Conservation (phyloP, 2,329 filamentous ascomycete genomes). For the Helotiales sp. region DNA sequence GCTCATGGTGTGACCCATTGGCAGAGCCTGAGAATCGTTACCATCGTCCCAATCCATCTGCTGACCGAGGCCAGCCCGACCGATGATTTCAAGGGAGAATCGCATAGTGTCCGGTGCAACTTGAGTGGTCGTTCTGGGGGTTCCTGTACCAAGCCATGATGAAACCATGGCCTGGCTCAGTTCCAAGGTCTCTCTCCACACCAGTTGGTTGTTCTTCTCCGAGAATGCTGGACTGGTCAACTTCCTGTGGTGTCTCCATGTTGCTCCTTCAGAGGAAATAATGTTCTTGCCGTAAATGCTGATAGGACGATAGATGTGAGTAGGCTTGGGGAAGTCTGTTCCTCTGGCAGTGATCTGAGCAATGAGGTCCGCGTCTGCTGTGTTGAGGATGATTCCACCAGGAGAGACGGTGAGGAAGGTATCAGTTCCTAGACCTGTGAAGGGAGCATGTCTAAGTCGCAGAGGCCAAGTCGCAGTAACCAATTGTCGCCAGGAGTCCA, state of each 20-base stretch:
- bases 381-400: slow-evolving; percentile 56
- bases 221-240: slow-evolving; percentile 38
- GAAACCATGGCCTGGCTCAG: slow-evolving; percentile 49
- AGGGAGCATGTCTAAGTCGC: slow-evolving; percentile 28
- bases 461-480: slow-evolving; percentile 25
- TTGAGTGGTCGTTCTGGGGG: slow-evolving; percentile 52
- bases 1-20: slow-evolving; percentile 8
- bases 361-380: slow-evolving; percentile 63
- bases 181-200: slow-evolving; percentile 51
- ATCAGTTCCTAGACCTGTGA: slow-evolving; percentile 47
- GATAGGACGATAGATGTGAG: slow-evolving; percentile 35
- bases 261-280: slow-evolving; percentile 37
- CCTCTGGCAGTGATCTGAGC: slow-evolving; percentile 34
- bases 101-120: slow-evolving; percentile 62
- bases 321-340: slow-evolving; percentile 40
- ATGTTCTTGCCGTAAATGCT: slow-evolving; percentile 40
- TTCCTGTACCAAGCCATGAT: slow-evolving; percentile 44
- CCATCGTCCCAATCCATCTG: slow-evolving; percentile 43
- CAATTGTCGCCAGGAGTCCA: slow-evolving; percentile 27
- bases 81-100: slow-evolving; percentile 60
- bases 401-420: slow-evolving; percentile 68
- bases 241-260: slow-evolving; percentile 39
- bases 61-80: slow-evolving; percentile 72
- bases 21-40: slow-evolving; percentile 5
- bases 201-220: slow-evolving; percentile 51